A percentile compares a stretch with the other conserved stretches of the same genome.
Conservation (phyloP, 176 grass and related monocot genomes). For the Lolium perenne region DNA sequence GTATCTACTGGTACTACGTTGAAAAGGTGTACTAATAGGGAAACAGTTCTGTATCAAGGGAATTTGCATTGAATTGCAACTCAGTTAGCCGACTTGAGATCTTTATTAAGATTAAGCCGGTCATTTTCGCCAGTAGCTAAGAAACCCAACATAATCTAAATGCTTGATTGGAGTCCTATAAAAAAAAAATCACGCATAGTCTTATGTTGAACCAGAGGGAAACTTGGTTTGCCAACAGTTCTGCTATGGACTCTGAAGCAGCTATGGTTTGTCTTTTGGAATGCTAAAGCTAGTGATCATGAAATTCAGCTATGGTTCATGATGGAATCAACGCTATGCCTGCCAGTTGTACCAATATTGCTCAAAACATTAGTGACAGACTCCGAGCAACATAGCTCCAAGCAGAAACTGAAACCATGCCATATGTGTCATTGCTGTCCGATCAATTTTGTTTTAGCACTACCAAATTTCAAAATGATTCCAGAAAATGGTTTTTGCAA, state of each 20-base stretch:
- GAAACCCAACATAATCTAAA: background rate
- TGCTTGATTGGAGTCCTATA: background rate
- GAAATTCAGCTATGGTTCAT: background rate
- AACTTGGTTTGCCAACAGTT: background rate
- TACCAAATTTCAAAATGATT: background rate
- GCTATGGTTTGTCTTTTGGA: slow-evolving; percentile 21
- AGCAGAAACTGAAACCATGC: background rate
- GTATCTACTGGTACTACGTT: background rate
- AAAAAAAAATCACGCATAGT: too few relatives aligned
- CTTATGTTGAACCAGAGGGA: background rate
- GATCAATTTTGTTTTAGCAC: background rate
- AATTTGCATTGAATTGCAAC: background rate
- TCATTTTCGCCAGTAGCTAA: background rate
- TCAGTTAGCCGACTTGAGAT: background rate
- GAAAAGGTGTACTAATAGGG: background rate
- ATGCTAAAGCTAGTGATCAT: background rate
- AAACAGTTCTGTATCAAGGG: background rate
- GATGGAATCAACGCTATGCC: slow-evolving; percentile 4
- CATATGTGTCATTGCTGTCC: background rate
- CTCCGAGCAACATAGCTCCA: background rate
- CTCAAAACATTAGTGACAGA: background rate
- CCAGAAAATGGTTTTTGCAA: slow-evolving; percentile 22
- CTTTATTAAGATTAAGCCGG: too few relatives aligned
- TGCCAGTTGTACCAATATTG: background rate
- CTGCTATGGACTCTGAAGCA: background rate